Percentiles rank a stretch among this genome's conserved stretches.
These are phyloP conservation scores for Aspergillus uvarum DNA, from an alignment of 2,329 filamentous ascomycete species.

Conservation along the genomic window DNA sequence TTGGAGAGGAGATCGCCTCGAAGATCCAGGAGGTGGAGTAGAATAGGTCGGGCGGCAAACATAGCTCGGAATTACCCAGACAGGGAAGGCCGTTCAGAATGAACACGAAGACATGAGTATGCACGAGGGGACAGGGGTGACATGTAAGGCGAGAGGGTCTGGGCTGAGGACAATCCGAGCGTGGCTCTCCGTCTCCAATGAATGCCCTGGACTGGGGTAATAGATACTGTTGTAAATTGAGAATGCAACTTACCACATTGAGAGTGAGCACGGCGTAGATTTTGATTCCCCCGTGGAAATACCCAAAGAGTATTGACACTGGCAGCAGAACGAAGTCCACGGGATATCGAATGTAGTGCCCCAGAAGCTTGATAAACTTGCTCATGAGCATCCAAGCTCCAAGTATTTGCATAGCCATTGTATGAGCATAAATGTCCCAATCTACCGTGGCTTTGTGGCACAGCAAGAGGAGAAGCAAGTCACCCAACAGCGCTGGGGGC, in stretches of 20 bases:
- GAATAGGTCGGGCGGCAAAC: not conserved
- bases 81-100: not conserved
- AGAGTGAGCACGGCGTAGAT: constrained; percentile 81
- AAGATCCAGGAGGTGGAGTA: not conserved
- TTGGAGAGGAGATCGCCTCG: too few species aligned
- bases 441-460: constrained; percentile 67
- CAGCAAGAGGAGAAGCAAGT: constrained; percentile 69
- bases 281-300: constrained; percentile 90
- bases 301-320: constrained; percentile 86
- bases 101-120: not conserved
- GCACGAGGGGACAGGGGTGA: constrained; percentile 1
- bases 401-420: constrained; percentile 60
- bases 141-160: constrained; percentile 6
- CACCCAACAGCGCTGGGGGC: constrained; percentile 77
- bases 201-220: too few species aligned
- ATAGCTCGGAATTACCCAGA: constrained; percentile 6
- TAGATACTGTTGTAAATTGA: constrained; percentile 3
- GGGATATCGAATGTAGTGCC: constrained; percentile 81
- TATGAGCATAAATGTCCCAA: constrained; percentile 57
- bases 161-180: not conserved
- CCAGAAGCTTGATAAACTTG: constrained; percentile 87
- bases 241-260: constrained; percentile 66
- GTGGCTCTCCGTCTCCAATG: not conserved
- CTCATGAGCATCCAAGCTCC: constrained; percentile 78
- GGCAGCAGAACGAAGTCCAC: constrained; percentile 76